phyloP scores from a whole-genome alignment of 164 flowering plant species.

The Houttuynia cordata region DNA sequence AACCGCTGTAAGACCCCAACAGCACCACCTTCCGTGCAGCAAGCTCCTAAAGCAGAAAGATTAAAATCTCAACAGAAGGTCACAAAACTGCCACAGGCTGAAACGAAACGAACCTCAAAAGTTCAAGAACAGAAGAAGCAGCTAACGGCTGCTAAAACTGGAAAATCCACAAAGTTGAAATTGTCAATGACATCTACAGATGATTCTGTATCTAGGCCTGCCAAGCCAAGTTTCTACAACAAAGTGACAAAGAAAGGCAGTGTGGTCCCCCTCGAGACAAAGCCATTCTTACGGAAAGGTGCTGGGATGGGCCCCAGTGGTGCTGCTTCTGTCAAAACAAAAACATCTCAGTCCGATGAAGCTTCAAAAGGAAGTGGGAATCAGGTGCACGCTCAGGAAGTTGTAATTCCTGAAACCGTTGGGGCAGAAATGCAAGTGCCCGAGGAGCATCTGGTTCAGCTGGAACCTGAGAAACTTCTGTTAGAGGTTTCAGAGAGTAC shows the following conservation, averaged over 20 bases:
- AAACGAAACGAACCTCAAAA: slow-evolving; percentile 21
- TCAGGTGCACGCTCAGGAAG: slow-evolving; percentile 18
- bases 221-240: slow-evolving; percentile 42
- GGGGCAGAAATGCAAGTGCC: slow-evolving; percentile 16
- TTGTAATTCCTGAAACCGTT: slow-evolving; percentile 19
- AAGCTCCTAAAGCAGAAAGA: slow-evolving; percentile 35
- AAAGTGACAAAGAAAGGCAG: slow-evolving; percentile 71
- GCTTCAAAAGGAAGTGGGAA: slow-evolving; percentile 18
- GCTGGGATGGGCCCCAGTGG: slow-evolving; percentile 31
- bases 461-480: slow-evolving; percentile 12
- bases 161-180: slow-evolving; percentile 32
- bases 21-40: slow-evolving; percentile 23
- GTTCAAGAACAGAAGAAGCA: slow-evolving; percentile 27
- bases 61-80: slow-evolving; percentile 23
- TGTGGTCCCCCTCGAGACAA: slow-evolving; percentile 80
- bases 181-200: slow-evolving; percentile 22
- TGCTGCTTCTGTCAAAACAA: slow-evolving; percentile 22
- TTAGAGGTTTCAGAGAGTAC: slow-evolving; percentile 16
- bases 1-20: slow-evolving; percentile 38
- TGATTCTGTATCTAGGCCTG: slow-evolving; percentile 22
- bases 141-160: slow-evolving; percentile 17
- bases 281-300: slow-evolving; percentile 53
- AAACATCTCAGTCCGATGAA: slow-evolving; percentile 28
- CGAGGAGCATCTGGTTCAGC: slow-evolving; percentile 11
- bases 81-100: slow-evolving; percentile 18